A percentile compares a stretch with the other conserved stretches of the same genome.
Conservation (phyloP, 371 early-diverging fungal genomes). For the Mucor racemosus region DNA sequence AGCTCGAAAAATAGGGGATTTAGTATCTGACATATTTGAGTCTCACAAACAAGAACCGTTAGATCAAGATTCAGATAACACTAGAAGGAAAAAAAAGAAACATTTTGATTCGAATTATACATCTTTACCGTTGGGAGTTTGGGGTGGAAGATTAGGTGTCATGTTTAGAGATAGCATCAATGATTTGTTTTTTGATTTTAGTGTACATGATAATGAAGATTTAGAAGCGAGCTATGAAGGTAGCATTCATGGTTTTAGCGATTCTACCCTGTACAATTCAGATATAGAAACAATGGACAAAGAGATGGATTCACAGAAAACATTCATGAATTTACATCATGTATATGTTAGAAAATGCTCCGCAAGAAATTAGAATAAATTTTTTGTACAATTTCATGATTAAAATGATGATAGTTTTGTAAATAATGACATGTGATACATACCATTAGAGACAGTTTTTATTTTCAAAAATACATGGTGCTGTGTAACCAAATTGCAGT, state of each 20-base stretch:
- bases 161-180: constrained; percentile 45
- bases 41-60: constrained; percentile 1
- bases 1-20: constrained; percentile 36
- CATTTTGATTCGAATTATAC: constrained; percentile 31
- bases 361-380: background rate
- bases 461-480: no score
- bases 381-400: no score
- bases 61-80: constrained; percentile 12
- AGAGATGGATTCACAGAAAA: constrained; percentile 38
- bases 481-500: background rate
- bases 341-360: constrained; percentile 11
- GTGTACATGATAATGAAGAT: constrained; percentile 7
- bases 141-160: constrained; percentile 52
- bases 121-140: constrained; percentile 46
- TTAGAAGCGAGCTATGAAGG: background rate
- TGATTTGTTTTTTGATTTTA: constrained; percentile 26
- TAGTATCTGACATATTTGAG: constrained; percentile 20
- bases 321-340: constrained; percentile 40
- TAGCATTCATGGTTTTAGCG: background rate
- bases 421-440: no score
- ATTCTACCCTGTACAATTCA: background rate
- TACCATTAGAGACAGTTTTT: no score
- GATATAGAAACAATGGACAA: constrained; percentile 23
- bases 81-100: constrained; percentile 6
- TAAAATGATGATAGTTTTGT: no score